phyloP scores from a whole-genome alignment of 73 alveolate species.

The Paramecium sonneborni region DNA sequence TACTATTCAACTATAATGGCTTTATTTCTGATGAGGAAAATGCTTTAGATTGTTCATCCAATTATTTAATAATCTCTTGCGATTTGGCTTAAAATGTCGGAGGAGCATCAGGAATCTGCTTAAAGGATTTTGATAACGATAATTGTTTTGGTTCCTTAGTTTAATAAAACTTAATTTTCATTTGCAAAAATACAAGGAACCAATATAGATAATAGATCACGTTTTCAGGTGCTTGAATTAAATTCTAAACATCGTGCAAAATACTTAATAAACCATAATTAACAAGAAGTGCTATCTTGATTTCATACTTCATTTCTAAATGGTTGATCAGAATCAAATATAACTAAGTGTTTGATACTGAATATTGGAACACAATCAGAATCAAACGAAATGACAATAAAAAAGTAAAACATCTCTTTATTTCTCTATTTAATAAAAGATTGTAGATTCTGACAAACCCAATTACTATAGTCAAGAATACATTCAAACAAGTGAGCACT shows the following conservation, averaged over 20 bases:
- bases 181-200: background rate
- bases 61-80: background rate
- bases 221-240: background rate
- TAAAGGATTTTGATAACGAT: background rate
- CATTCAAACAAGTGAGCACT: background rate
- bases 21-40: background rate
- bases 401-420: background rate
- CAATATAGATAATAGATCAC: background rate
- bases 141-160: background rate
- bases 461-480: background rate
- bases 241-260: background rate
- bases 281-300: background rate
- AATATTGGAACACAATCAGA: background rate
- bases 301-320: background rate
- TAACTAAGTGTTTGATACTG: background rate
- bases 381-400: background rate
- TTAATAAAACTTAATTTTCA: background rate
- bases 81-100: slow-evolving; percentile 1
- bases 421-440: background rate
- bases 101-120: background rate
- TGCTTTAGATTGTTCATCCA: background rate
- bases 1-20: background rate
- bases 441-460: background rate
- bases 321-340: background rate
- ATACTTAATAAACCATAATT: background rate